These are phyloP conservation scores for Podila epigama DNA, from an alignment of 192 early-diverging fungal genomes.

Conservation along the genomic window DNA sequence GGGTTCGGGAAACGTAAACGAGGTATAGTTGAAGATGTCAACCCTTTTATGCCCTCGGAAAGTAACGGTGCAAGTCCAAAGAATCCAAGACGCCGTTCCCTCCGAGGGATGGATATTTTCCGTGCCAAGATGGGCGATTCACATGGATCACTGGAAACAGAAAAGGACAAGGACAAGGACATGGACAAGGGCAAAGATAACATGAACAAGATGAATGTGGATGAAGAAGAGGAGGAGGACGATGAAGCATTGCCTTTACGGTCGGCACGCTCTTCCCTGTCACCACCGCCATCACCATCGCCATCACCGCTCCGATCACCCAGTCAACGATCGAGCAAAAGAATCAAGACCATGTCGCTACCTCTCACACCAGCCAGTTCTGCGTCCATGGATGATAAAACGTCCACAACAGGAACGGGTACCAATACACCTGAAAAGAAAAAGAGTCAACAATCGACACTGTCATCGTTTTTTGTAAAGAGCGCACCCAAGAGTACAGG, in stretches of 20 bases:
- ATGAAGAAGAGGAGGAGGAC: not conserved
- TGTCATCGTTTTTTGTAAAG: conserved; percentile 19
- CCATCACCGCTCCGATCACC: conserved; percentile 13
- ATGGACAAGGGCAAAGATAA: not conserved
- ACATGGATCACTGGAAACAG: too few species aligned
- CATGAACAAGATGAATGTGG: not conserved
- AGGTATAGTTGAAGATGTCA: not conserved
- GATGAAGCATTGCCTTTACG: not conserved
- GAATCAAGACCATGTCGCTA: not conserved
- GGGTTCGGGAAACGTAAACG: conserved; percentile 8
- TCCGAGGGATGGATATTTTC: too few species aligned
- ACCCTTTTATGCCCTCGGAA: not conserved
- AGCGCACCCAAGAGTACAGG: conserved; percentile 29
- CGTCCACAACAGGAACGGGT: not conserved
- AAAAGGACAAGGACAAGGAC: not conserved
- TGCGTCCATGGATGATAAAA: not conserved
- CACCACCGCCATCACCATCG: not conserved
- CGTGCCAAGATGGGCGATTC: too few species aligned
- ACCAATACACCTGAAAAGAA: not conserved
- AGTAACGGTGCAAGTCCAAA: not conserved
- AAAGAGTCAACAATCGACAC: conserved; percentile 11
- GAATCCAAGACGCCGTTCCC: too few species aligned
- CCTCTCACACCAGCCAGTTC: not conserved
- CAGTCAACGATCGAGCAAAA: conserved; percentile 7
- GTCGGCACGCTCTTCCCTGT: not conserved